phyloP scores from a whole-genome alignment of 2,329 filamentous ascomycete species.

The Botrytis cinerea region DNA sequence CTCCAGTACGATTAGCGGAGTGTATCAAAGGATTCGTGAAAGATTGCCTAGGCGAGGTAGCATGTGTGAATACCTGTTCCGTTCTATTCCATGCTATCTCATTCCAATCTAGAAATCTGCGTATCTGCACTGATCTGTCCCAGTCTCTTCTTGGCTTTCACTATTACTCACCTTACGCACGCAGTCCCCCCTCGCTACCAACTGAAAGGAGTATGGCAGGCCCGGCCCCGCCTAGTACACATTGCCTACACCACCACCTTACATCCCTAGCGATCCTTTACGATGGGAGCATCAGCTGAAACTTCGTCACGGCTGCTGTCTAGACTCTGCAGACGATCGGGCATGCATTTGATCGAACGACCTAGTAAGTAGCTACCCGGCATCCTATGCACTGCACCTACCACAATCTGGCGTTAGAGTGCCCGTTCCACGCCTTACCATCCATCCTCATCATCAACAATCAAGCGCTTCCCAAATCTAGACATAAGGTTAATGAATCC shows the following conservation, averaged over 20 bases:
- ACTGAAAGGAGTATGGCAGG: background rate
- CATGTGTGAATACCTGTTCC: background rate
- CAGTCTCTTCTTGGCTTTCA: no score
- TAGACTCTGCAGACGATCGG: background rate
- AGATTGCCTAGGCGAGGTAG: no score
- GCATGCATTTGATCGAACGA: background rate
- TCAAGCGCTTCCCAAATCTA: background rate
- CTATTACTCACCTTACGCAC: background rate
- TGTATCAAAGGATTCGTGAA: no score
- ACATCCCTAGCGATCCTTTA: background rate
- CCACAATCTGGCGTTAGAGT: constrained; percentile 5
- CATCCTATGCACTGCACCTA: constrained; percentile 15
- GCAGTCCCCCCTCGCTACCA: background rate
- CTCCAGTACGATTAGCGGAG: no score
- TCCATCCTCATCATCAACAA: background rate
- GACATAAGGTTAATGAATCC: background rate
- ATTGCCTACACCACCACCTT: background rate
- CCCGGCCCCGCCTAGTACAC: background rate
- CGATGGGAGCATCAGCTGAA: background rate
- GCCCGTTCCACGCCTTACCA: constrained; percentile 4
- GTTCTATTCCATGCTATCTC: background rate
- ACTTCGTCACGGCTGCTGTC: background rate
- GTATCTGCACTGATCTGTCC: background rate
- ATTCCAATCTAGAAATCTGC: background rate
- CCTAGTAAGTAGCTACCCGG: background rate